Evolutionary conservation across 2,329 filamentous ascomycete species (phyloP), one percentile per base, ranked within the genome.

Genomic region (Fragosphaeria purpurea): DNA sequence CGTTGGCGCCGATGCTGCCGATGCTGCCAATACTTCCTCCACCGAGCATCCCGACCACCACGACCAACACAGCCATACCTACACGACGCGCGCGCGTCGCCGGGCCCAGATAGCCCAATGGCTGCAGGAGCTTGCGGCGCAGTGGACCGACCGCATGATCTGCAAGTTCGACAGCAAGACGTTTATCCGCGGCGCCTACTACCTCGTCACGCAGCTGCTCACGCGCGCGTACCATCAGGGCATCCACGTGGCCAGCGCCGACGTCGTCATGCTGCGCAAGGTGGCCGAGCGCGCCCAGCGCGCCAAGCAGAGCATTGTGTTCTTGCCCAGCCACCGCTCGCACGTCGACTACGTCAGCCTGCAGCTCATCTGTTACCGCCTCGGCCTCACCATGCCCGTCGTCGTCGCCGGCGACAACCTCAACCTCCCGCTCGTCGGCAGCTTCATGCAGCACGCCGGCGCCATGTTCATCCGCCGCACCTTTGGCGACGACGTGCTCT

Each of bases 101-200:
- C 78, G 74, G 48, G 71, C 69, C 50, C 80, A 85, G 59, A 79
- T 97, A 50, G 82, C 89, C 61, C 73, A 74, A 39, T 83, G 83
- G 52, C 71, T 98, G 44, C 76, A 82, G 50, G 83, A 95, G 62
- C 83, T 96, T 5, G 86, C 88, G 4, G 88, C 93, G 56, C 83
- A 85, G 57, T 83, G 93, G 77, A 88, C 89, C 31, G 88, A 95
- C 62, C 81, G 85, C 56, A 97, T 98, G 93, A 96, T 98, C 55
- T 97, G 91, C 77, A 98, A 98, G 69, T 91, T 97, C 76, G 93
- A 98, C 67, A 94, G 85, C 73, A 94, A 90, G 64, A 73, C 80
- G 2, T 97, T 97, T 62, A 95, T 98, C 58, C 76, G 93, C 46
- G 82, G 88, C 31, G 91, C 93, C 44, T 97, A 97, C 65, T 98